Evolutionary conservation across 2,329 filamentous ascomycete genomes (phyloP).

Genomic region (Colletotrichum tabaci): DNA sequence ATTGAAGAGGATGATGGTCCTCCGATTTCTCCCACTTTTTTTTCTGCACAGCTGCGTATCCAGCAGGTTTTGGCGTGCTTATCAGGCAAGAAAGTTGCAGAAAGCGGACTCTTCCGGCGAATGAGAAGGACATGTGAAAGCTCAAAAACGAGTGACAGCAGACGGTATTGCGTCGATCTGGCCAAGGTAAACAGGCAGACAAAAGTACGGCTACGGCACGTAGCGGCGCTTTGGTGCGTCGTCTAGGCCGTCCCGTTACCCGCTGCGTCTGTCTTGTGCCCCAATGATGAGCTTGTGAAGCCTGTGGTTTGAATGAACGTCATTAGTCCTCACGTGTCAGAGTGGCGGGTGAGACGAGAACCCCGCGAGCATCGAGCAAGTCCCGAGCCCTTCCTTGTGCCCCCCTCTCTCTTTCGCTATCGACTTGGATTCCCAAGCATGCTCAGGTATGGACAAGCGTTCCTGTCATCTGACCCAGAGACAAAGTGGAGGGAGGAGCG

Average conservation of each 20-base stretch:
- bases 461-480: constrained; percentile 25
- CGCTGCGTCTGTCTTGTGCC: background rate
- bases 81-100: constrained; percentile 38
- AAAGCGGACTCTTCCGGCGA: constrained; percentile 36
- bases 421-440: background rate
- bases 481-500: constrained; percentile 31
- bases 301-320: constrained; percentile 6
- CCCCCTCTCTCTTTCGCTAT: background rate
- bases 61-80: constrained; percentile 40
- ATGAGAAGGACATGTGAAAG: constrained; percentile 24
- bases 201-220: background rate
- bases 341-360: background rate
- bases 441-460: constrained; percentile 7
- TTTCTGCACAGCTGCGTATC: constrained; percentile 41
- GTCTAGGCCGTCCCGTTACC: background rate
- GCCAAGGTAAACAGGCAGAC: constrained; percentile 6
- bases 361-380: constrained; percentile 7
- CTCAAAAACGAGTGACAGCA: constrained; percentile 12
- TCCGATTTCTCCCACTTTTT: constrained; percentile 37
- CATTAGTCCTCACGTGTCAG: constrained; percentile 32
- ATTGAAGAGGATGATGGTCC: constrained; percentile 20
- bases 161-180: constrained; percentile 25
- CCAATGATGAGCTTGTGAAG: constrained; percentile 12
- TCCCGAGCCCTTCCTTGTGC: background rate
- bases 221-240: background rate